phyloP scores from a whole-genome alignment of 2,329 filamentous ascomycete species.

The Shiraia bambusicola region DNA sequence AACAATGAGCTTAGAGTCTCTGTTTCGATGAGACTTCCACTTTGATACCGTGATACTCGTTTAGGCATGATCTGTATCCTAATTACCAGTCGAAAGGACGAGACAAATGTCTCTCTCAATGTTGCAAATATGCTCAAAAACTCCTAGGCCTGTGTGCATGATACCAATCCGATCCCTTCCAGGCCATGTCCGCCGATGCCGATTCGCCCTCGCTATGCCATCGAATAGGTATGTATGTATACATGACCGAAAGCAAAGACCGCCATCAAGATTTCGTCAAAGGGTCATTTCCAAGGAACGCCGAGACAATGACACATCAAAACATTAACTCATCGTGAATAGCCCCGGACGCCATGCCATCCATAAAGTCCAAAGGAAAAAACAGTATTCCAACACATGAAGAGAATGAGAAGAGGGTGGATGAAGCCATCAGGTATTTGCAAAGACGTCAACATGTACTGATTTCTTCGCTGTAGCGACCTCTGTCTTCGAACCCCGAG shows the following conservation, averaged over 20 bases:
- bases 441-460: no score
- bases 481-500: no score
- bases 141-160: neutral
- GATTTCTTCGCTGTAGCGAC: no score
- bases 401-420: no score
- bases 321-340: neutral
- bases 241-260: neutral
- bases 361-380: neutral
- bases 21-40: neutral
- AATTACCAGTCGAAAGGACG: slow-evolving; percentile 1
- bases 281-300: neutral
- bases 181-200: slow-evolving; percentile 4
- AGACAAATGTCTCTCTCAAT: neutral
- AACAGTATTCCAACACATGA: neutral
- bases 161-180: neutral
- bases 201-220: slow-evolving; percentile 24
- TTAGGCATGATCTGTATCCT: no score
- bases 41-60: no score
- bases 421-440: no score
- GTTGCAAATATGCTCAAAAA: neutral
- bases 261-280: slow-evolving; percentile 1
- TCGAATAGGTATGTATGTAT: slow-evolving; percentile 10
- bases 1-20: neutral
- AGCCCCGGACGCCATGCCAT: neutral
- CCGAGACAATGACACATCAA: neutral